These are phyloP conservation scores for Sordariomycetes sp. DNA, from an alignment of 2,329 filamentous ascomycete species.

Conservation along the genomic window DNA sequence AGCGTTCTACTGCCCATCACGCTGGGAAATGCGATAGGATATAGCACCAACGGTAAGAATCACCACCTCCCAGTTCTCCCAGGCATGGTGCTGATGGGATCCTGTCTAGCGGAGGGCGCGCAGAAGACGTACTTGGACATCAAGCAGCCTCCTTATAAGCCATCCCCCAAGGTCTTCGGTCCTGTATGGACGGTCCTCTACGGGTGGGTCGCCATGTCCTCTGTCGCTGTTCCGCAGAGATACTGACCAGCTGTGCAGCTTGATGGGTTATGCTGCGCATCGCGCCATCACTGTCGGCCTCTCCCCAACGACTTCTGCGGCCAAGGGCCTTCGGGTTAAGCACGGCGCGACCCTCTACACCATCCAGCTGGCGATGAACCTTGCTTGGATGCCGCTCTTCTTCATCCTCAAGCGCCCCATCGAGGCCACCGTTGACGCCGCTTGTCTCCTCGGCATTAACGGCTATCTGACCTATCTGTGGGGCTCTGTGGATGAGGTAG, in stretches of 20 bases:
- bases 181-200: slow-evolving; percentile 60
- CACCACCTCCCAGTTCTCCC: not conserved
- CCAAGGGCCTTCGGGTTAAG: slow-evolving; percentile 47
- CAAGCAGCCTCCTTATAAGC: slow-evolving; percentile 55
- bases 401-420: slow-evolving; percentile 66
- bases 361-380: slow-evolving; percentile 73
- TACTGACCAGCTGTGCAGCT: slow-evolving; percentile 14
- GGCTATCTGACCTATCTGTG: slow-evolving; percentile 68
- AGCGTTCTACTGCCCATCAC: slow-evolving; percentile 68
- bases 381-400: slow-evolving; percentile 89
- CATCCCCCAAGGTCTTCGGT: slow-evolving; percentile 51
- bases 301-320: slow-evolving; percentile 40
- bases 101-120: slow-evolving; percentile 38
- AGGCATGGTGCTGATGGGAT: not conserved
- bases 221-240: not conserved
- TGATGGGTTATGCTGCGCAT: slow-evolving; percentile 86
- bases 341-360: slow-evolving; percentile 73
- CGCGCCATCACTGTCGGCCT: slow-evolving; percentile 59
- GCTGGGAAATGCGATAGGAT: slow-evolving; percentile 65
- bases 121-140: slow-evolving; percentile 53
- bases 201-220: slow-evolving; percentile 22
- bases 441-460: slow-evolving; percentile 60
- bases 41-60: slow-evolving; percentile 50
- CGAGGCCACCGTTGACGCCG: slow-evolving; percentile 65
- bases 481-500: slow-evolving; percentile 60